phyloP scores from a whole-genome alignment of 116 monocot species.

The Iris pallida region DNA sequence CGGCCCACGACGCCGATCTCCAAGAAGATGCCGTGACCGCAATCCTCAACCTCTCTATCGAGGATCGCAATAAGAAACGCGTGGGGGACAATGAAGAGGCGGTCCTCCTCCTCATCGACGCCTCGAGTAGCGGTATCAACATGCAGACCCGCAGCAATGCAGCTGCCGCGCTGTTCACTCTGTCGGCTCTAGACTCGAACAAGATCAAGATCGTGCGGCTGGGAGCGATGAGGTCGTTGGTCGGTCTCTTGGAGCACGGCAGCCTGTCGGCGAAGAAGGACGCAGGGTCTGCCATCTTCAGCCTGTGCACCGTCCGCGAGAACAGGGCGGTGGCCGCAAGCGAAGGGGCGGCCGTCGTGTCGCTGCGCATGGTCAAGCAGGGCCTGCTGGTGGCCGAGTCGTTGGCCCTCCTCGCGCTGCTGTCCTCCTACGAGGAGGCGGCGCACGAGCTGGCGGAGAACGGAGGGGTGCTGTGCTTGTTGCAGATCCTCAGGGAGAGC shows the following conservation, averaged over 20 bases:
- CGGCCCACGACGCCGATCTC: slow-evolving; percentile 24
- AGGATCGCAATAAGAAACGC: slow-evolving; percentile 68
- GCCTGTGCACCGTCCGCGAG: slow-evolving; percentile 43
- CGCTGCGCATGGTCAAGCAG: slow-evolving; percentile 36
- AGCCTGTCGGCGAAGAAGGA: slow-evolving; percentile 58
- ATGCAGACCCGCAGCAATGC: slow-evolving; percentile 65
- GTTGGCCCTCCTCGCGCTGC: slow-evolving; percentile 63
- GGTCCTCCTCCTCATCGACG: slow-evolving; percentile 60
- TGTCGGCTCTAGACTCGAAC: slow-evolving; percentile 75
- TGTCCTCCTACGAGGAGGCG: slow-evolving; percentile 40
- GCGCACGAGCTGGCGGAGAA: slow-evolving; percentile 35
- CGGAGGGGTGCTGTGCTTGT: slow-evolving; percentile 38
- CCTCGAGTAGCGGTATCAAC: slow-evolving; percentile 28
- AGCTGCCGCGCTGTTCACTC: slow-evolving; percentile 81
- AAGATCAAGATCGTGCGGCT: slow-evolving; percentile 64
- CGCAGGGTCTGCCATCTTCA: slow-evolving; percentile 73
- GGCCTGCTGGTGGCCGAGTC: slow-evolving; percentile 46
- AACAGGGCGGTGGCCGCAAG: slow-evolving; percentile 49
- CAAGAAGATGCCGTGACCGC: slow-evolving; percentile 72
- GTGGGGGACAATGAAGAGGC: slow-evolving; percentile 49
- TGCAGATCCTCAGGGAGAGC: slow-evolving; percentile 36
- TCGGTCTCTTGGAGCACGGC: slow-evolving; percentile 57
- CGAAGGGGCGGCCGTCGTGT: slow-evolving; percentile 32
- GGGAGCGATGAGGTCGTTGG: slow-evolving; percentile 52
- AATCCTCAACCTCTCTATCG: slow-evolving; percentile 73